Base-by-base conservation (phyloP, 192 early-diverging fungal genomes). In the Backusella luteola region DNA sequence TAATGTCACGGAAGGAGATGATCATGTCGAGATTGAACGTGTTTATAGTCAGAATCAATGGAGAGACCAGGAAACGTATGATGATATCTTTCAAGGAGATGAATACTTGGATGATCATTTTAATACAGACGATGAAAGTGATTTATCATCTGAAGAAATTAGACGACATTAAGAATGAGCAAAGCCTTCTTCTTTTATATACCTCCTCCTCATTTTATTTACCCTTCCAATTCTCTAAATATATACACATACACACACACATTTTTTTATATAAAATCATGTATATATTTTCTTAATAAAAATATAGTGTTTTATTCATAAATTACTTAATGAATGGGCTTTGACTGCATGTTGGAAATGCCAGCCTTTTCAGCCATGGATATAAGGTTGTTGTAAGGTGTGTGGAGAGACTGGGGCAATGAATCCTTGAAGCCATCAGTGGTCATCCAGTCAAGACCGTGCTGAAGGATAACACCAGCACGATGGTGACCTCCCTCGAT, bases 391-490 rank as follows among this genome's bases (percentile, higher is more conserved):
- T 73, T 75, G 56, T 80, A 83, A 19, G 85, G 75, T 21, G 68
- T 77, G 17, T 75, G 66, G 42, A 85, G 44, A 11, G 81, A 79
- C 12, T 38, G 69, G 44, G 84, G 82, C 0, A 87, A 71, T 1
- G 82, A 86, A 35, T 79, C 29, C 32, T 75, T 63, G 73, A 87
- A 87, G 1, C 69, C 38, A 46, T 84, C 82, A 4, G 74, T 69
- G 11, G 76, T 52, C 83, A 87, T 85, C 86, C 86, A 87, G 5
- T 74, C 82, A 35, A 87, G 68, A 23, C 86, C 86, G 76, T 87
- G 86, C 36, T 87, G 86, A 42, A 87, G 79, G 41, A 87, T 84
- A 39, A 76, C 85, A 23, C 71, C 53, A 14, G 84, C 86, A 46
- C 86, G 86, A 74, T 83, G 81, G 29, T 82, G 74, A 4, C 86